Base-by-base conservation (phyloP, 2,329 filamentous ascomycete genomes). In the Monilinia laxa region DNA sequence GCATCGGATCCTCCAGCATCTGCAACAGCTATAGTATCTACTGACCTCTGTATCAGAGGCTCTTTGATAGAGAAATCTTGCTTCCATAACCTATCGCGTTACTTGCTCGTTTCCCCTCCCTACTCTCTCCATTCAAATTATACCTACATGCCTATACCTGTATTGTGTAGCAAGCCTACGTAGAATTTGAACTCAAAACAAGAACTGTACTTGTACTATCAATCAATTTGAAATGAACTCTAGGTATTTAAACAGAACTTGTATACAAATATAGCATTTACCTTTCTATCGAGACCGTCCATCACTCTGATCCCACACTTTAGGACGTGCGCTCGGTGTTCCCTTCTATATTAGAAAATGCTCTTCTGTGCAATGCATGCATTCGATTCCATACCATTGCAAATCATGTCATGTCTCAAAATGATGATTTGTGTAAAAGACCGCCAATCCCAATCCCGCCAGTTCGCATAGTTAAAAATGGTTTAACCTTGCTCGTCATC, bases 161-260 rank as follows among this genome's bases (percentile, higher is more conserved):
- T 18, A 55, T 38, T n/a, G 47, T 20, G 14, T 23, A 23, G 20
- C 20, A 16, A 38, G 11, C 35, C 31, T 20, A 20, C 52, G 35
- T 54, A 14, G 28, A 38, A 55, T n/a, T 47, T 16, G 38, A 38
- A 38, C 9, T 31, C n/a, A 25, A 7, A 40, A 28, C 20, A 51
- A 60, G 14, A 25, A 51, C 25, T 51, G n/a, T 60, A 62, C 58
- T 51, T 52, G 11, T 52, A 52, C 49, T 25, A 51, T 60, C 57
- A n/a, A 59, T 47, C 23, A 35, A 59, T 49, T 49, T 23, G 25
- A 49, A 59, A n/a, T 59, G 25, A 59, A 49, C 42, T 52, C 38
- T 57, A 45, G 28, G 49, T 55, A 40, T 51, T 18, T 35, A 67
- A 67, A 54, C 53, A 57, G n/a, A 56, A 67, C 42, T 52, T 62